A percentile compares a stretch with the other conserved stretches of the same genome.
phyloP scores from a whole-genome alignment of 2,329 filamentous ascomycete genomes.

The Hypoxylon sp. region DNA sequence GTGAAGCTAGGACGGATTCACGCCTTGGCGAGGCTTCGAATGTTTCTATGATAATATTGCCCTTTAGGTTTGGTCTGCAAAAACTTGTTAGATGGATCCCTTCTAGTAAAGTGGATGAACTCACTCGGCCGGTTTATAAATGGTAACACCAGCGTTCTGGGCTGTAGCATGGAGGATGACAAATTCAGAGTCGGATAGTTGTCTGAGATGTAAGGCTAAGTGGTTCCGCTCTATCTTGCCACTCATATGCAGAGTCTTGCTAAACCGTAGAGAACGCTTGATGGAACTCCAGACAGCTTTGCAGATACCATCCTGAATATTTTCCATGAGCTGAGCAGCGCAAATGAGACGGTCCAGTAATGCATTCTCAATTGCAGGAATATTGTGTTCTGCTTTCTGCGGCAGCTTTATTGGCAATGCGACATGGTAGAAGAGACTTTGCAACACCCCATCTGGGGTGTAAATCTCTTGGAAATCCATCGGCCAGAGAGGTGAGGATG shows the following conservation, averaged over 20 bases:
- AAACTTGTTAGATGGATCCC: constrained; percentile 7
- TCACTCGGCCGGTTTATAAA: constrained; percentile 31
- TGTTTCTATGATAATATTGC: constrained; percentile 58
- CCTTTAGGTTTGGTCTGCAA: constrained; percentile 18
- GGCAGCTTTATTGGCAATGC: constrained; percentile 36
- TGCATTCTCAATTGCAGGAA: constrained; percentile 24
- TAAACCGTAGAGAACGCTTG: constrained; percentile 19
- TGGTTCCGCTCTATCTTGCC: constrained; percentile 34
- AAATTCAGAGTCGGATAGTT: constrained; percentile 23
- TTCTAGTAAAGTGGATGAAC: constrained; percentile 6
- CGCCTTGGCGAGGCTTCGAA: constrained; percentile 64
- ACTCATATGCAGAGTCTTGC: constrained; percentile 28
- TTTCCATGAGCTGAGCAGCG: constrained; percentile 25
- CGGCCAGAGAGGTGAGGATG: background rate
- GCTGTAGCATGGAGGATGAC: constrained; percentile 36
- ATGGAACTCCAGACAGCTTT: constrained; percentile 29
- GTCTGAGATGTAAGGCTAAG: constrained; percentile 21
- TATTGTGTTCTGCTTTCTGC: constrained; percentile 22
- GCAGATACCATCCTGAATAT: constrained; percentile 10
- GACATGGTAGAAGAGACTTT: constrained; percentile 36
- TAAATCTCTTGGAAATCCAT: constrained; percentile 15
- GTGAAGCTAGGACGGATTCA: constrained; percentile 55
- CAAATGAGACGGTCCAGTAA: constrained; percentile 28
- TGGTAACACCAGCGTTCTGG: constrained; percentile 38
- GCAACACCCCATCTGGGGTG: constrained; percentile 17